These are phyloP conservation scores for Pterocarpus macrocarpus DNA, from an alignment of 306 rosid species.

Conservation along the genomic window DNA sequence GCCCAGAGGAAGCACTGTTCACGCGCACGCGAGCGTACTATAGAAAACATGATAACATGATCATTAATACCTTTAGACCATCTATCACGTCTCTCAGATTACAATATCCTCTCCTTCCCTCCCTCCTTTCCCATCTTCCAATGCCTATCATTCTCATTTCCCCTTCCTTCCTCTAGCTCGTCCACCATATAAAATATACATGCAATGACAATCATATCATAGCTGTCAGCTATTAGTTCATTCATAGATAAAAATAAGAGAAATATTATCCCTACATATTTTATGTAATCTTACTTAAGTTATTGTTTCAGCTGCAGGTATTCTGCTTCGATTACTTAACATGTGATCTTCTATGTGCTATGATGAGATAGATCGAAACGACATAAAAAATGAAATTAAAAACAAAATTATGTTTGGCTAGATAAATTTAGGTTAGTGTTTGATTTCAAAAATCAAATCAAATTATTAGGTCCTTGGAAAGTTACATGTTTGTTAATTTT, in stretches of 20 bases:
- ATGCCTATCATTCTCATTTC: constrained; percentile 17
- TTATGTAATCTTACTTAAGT: too few species aligned
- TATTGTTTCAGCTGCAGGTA: too few species aligned
- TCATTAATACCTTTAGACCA: constrained; percentile 58
- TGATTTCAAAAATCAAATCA: too few species aligned
- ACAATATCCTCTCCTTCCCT: constrained; percentile 26
- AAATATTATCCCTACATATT: too few species aligned
- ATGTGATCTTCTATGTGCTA: background rate
- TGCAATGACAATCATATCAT: background rate
- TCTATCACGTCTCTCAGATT: constrained; percentile 48
- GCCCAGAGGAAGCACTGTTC: constrained; percentile 55
- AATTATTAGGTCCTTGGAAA: background rate
- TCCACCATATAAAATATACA: background rate
- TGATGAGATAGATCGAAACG: background rate
- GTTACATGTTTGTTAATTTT: background rate
- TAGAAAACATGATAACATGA: constrained; percentile 65
- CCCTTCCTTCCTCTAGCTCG: background rate
- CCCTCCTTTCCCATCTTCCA: constrained; percentile 28
- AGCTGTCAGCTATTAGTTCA: background rate
- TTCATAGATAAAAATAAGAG: background rate
- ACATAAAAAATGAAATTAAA: too few species aligned
- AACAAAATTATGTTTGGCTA: too few species aligned
- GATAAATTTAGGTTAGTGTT: too few species aligned
- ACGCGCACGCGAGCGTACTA: constrained; percentile 70
- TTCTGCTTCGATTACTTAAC: too few species aligned